Conservation (phyloP, 805 yeast genomes). For the Kazachstania kunashirensis region DNA sequence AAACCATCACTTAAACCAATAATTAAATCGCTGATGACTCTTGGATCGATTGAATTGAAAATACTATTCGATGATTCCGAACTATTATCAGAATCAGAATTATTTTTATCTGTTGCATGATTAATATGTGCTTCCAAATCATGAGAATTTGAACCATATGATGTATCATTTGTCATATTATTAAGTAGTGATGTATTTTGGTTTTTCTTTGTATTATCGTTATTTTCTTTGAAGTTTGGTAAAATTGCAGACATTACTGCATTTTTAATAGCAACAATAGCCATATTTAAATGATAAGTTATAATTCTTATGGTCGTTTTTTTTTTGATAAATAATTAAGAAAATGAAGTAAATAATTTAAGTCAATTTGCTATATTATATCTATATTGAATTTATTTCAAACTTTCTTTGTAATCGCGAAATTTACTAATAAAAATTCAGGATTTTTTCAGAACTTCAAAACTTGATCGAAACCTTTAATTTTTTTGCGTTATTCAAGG, state of each 20-base stretch:
- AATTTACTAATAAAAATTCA: too few species aligned
- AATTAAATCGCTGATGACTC: conserved; percentile 87
- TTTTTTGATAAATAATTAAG: too few species aligned
- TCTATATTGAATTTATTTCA: neutral
- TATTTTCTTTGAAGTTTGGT: neutral
- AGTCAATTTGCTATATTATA: too few species aligned
- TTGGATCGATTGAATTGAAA: conserved; percentile 62
- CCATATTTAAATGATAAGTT: too few species aligned
- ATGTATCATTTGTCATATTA: neutral
- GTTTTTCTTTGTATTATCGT: too few species aligned
- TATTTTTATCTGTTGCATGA: conserved; percentile 1
- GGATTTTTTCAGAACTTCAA: too few species aligned
- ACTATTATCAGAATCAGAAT: neutral
- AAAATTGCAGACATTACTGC: conserved; percentile 2
- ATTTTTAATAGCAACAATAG: conserved; percentile 24
- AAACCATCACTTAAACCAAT: conserved; percentile 93
- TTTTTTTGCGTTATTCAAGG: too few species aligned
- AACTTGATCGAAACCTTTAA: too few species aligned
- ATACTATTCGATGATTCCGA: neutral
- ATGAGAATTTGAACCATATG: conserved; percentile 11
- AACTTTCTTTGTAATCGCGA: too few species aligned
- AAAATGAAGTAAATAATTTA: too few species aligned
- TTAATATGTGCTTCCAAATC: conserved; percentile 12
- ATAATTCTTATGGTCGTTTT: too few species aligned
- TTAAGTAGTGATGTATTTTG: conserved; percentile 6